A percentile compares a stretch with the other conserved stretches of the same genome.
These are phyloP conservation scores for Alectoria sarmentosa DNA, from an alignment of 495 filamentous ascomycete genomes.

Conservation along the genomic window DNA sequence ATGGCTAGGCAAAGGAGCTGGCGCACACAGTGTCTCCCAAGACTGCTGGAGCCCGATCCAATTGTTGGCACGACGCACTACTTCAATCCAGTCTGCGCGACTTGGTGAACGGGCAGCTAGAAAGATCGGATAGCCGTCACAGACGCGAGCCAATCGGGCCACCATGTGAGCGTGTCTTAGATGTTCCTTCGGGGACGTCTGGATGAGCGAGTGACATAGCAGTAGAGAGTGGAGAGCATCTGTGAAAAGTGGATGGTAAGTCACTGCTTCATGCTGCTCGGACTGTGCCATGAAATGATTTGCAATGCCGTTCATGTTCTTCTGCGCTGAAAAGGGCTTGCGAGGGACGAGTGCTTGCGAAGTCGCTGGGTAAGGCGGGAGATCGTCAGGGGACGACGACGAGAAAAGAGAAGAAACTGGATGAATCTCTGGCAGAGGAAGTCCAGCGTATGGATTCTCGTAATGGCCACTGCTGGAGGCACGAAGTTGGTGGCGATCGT, in stretches of 20 bases:
- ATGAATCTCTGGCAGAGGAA: constrained; percentile 34
- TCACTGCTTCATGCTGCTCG: constrained; percentile 54
- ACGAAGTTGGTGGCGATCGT: constrained; percentile 5
- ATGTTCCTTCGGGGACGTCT: constrained; percentile 66
- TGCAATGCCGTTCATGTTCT: constrained; percentile 33
- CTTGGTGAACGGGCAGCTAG: constrained; percentile 64
- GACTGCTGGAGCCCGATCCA: constrained; percentile 53
- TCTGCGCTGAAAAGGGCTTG: constrained; percentile 18
- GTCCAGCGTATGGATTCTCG: constrained; percentile 22
- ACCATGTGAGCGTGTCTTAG: constrained; percentile 73
- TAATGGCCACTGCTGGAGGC: constrained; percentile 12
- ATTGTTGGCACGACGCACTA: constrained; percentile 56
- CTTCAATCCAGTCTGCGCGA: constrained; percentile 72
- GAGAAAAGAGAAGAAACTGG: constrained; percentile 50
- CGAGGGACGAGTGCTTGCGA: constrained; percentile 28
- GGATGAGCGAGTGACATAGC: constrained; percentile 63
- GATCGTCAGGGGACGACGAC: constrained; percentile 45
- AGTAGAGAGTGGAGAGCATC: constrained; percentile 69
- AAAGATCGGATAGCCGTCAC: constrained; percentile 74
- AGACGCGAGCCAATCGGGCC: constrained; percentile 61
- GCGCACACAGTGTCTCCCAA: constrained; percentile 67
- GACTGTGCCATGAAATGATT: constrained; percentile 24
- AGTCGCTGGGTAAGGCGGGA: constrained; percentile 50
- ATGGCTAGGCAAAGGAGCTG: constrained; percentile 51
- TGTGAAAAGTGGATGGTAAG: constrained; percentile 70